Percentiles rank a stretch among this genome's conserved stretches.
phyloP scores from a whole-genome alignment of 164 flowering plant genomes.

The Brasenia schreberi region DNA sequence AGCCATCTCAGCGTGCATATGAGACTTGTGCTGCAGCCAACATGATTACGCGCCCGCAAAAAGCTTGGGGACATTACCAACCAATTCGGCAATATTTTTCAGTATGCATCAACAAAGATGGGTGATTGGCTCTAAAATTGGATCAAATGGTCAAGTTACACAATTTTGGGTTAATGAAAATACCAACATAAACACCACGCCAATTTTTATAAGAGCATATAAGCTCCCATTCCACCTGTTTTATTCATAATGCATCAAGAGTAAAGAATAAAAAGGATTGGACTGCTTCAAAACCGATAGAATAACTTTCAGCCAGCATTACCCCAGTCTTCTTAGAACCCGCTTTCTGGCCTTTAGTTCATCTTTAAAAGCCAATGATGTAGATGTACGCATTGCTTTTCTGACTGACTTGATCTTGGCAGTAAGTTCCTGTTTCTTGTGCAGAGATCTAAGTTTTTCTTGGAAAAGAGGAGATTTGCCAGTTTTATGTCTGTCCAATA shows the following conservation, averaged over 20 bases:
- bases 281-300: not conserved
- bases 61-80: too few relatives aligned
- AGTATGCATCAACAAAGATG: too few relatives aligned
- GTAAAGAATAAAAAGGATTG: not conserved
- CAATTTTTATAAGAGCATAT: not conserved
- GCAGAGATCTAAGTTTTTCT: slow-evolving; percentile 67
- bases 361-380: slow-evolving; percentile 90
- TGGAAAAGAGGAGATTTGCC: slow-evolving; percentile 72
- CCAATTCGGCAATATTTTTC: too few relatives aligned
- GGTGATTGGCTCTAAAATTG: too few relatives aligned
- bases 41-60: too few relatives aligned
- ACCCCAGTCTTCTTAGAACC: slow-evolving; percentile 91
- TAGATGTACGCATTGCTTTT: slow-evolving; percentile 57
- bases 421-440: slow-evolving; percentile 66
- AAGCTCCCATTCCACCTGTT: not conserved
- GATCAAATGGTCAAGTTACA: too few relatives aligned
- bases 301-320: slow-evolving; percentile 5
- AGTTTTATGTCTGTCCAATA: slow-evolving; percentile 68
- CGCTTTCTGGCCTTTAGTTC: slow-evolving; percentile 92
- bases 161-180: too few relatives aligned
- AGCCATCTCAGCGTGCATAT: too few relatives aligned
- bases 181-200: too few relatives aligned
- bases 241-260: not conserved
- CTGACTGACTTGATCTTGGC: slow-evolving; percentile 65
- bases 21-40: too few relatives aligned